Percentiles rank a stretch among this genome's conserved stretches.
Evolutionary conservation across 805 yeast genomes (phyloP).

Genomic region (Spathaspora hagerdaliae): DNA sequence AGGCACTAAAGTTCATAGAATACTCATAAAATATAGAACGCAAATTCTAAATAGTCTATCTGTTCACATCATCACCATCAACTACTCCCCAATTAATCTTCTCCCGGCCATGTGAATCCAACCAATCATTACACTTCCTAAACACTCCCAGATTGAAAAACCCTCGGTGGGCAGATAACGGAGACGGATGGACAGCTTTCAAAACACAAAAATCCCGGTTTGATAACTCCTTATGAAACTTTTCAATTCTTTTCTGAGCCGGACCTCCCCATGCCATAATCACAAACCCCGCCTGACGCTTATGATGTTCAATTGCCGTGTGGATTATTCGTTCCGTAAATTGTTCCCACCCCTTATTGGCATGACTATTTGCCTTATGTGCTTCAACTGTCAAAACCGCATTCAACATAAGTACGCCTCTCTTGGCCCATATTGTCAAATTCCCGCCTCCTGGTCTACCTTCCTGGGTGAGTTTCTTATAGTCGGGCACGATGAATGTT

Average conservation of each 20-base stretch:
- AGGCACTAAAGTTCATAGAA: too few relatives aligned
- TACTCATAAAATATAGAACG: too few relatives aligned
- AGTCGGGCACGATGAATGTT: slow-evolving; percentile 51
- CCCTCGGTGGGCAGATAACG: slow-evolving; percentile 82
- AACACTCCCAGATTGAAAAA: slow-evolving; percentile 80
- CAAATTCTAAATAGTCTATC: too few relatives aligned
- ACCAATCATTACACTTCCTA: slow-evolving; percentile 73
- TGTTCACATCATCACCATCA: slow-evolving; percentile 18
- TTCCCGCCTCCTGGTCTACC: slow-evolving; percentile 53
- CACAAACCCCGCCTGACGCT: slow-evolving; percentile 52
- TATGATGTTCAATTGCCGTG: slow-evolving; percentile 46
- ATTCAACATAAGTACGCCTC: slow-evolving; percentile 85
- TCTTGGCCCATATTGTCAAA: slow-evolving; percentile 76
- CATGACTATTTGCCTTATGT: slow-evolving; percentile 89
- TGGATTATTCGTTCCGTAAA: slow-evolving; percentile 75
- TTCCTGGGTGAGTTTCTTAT: slow-evolving; percentile 13
- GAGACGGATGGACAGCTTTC: slow-evolving; percentile 89
- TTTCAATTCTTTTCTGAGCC: slow-evolving; percentile 58
- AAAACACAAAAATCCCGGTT: slow-evolving; percentile 43
- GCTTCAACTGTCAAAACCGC: slow-evolving; percentile 89
- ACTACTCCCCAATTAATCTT: slow-evolving; percentile 64
- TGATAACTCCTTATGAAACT: slow-evolving; percentile 17
- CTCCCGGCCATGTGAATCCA: slow-evolving; percentile 40
- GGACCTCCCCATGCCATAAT: slow-evolving; percentile 82
- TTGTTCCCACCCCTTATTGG: slow-evolving; percentile 86